Conservation (phyloP, 2,329 filamentous ascomycete genomes). For the Pestalotiopsis sp. region DNA sequence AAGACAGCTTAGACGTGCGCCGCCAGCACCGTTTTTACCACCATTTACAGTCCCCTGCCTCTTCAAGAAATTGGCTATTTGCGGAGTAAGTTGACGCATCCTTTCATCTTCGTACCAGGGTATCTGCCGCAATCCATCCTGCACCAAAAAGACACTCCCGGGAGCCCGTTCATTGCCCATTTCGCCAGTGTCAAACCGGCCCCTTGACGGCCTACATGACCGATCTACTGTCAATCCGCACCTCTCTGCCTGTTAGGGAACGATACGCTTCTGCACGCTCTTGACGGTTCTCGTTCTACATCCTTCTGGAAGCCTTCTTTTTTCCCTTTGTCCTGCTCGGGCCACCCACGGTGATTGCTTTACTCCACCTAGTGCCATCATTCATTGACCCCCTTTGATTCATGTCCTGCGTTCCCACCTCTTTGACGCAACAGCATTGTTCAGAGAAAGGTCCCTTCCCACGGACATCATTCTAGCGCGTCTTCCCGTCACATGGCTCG, state of each 20-base stretch:
- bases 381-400: constrained; percentile 7
- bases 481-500: constrained; percentile 4
- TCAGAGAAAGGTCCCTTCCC: background rate
- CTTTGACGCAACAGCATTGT: constrained; percentile 5
- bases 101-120: constrained; percentile 9
- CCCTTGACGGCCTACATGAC: background rate
- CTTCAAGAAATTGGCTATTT: constrained; percentile 12
- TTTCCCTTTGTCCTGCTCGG: constrained; percentile 5
- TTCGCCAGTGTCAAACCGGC: background rate
- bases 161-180: background rate
- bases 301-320: constrained; percentile 8
- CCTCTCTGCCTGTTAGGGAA: background rate
- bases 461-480: background rate
- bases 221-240: background rate
- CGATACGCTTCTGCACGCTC: background rate
- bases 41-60: background rate
- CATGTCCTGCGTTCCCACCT: background rate
- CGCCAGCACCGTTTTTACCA: background rate
- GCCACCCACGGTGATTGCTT: constrained; percentile 3
- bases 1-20: background rate
- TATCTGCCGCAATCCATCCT: constrained; percentile 10
- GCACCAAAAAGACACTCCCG: background rate
- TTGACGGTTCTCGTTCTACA: background rate
- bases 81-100: constrained; percentile 18
- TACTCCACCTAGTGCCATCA: constrained; percentile 4